Conservation (phyloP, 257 asterid species). For the Thymus quinquecostatus region DNA sequence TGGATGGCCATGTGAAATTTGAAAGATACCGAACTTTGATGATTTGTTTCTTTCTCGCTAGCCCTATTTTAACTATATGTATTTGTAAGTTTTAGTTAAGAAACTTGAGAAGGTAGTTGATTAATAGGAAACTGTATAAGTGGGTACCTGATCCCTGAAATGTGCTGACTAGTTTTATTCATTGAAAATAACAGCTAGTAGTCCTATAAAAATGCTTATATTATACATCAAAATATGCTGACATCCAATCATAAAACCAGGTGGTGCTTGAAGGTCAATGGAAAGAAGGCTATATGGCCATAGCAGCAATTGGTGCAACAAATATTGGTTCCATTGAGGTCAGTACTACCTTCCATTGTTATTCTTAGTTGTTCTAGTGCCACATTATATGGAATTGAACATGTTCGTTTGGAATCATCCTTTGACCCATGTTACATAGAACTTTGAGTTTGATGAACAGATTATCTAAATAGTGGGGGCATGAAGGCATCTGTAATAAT, state of each 20-base stretch:
- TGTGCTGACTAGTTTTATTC: background rate
- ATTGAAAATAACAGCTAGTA: conserved; percentile 10
- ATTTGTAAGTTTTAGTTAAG: no score
- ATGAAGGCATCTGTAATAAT: conserved; percentile 6
- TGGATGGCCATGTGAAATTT: background rate
- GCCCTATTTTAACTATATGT: no score
- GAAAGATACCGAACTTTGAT: background rate
- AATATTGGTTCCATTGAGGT: conserved; percentile 97
- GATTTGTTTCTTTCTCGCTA: no score
- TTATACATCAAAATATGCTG: conserved; percentile 29
- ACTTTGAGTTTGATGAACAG: conserved; percentile 18
- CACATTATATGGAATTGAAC: conserved; percentile 18
- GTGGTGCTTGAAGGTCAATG: conserved; percentile 96
- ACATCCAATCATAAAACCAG: conserved; percentile 43
- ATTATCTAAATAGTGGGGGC: background rate
- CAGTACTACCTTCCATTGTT: conserved; percentile 21
- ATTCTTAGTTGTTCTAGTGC: conserved; percentile 15
- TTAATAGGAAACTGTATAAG: background rate
- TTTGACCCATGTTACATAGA: conserved; percentile 6
- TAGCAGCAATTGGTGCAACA: conserved; percentile 98
- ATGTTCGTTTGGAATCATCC: conserved; percentile 3
- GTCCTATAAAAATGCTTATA: background rate
- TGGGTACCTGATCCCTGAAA: background rate
- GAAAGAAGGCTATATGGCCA: conserved; percentile 92
- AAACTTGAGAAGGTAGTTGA: no score